Base-by-base conservation (phyloP, 2,329 filamentous ascomycete species). In the Colletotrichum sp. region DNA sequence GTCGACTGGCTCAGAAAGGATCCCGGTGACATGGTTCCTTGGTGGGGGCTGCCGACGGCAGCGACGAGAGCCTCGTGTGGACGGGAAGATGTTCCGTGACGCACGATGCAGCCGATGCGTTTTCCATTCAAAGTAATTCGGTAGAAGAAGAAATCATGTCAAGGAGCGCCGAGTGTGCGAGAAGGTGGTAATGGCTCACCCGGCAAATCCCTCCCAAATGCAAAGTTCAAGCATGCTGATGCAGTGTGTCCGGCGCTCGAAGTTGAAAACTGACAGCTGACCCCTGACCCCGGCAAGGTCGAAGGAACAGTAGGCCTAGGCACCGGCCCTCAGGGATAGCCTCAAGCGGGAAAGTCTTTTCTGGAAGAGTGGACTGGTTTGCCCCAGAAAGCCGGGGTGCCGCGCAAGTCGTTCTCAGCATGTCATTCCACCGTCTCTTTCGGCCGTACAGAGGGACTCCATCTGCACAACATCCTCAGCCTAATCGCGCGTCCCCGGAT, bases 391-490 rank as follows among this genome's bases (percentile, higher is more conserved):
- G 39, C 39, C 30, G 63, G 73, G 73, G 57, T 61, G 59, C 70
- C 32, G 69, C 44, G 70, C 62, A 55, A 52, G 72, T 55, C 52
- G 61, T 62, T 29, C n/a, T 71, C 27, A 59, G 34, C 64, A 52
- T 76, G 71, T 36, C 57, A 62, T 68, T 39, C 57, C 59, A 39
- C 29, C 25, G 44, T 49, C 39, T 27, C 30, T 44, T n/a, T 69
- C 34, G 69, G 36, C 55, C 55, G 66, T 55, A 61, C 44, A 73
- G 64, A 68, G 55, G 59, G 19, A 30, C 32, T 52, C 44, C 70
- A 69, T 73, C 74, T 76, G 74, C 71, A 76, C 74, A 73, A 76
- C 70, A 76, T 73, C 64, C 59, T 52, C 64, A 63, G 63, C 59
- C 64, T 64, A 69, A 57, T 67, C 66, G 39, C 30, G 36, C 57